Evolutionary conservation across 2,329 filamentous ascomycete species (phyloP), one percentile per base, ranked within the genome.

Genomic region (Fusarium brevicatenulatum): DNA sequence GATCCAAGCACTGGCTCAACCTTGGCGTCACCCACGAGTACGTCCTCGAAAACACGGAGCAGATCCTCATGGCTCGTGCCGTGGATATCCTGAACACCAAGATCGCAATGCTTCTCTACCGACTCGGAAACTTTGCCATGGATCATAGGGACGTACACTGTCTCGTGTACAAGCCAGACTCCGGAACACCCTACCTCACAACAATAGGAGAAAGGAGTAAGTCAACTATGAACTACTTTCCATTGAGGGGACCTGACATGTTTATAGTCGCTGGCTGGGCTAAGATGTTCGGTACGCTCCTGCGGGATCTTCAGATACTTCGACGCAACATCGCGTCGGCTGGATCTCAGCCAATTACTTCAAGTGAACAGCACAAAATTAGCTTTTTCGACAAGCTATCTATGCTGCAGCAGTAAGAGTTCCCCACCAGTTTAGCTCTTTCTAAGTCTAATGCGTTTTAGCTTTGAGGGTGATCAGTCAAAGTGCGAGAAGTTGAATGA

Each of bases 221-320:
- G 50, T n/a, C 28, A 4, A 8, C 25, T 12, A 9, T 7, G 5
- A 18, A 10, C 10, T 13, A 6, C 7, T 9, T 13, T 39, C 2
- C 10, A 1, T 9, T 18, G 44, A 10, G 15, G 4, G 11, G 19
- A 2, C 11, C 50, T 54, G 25, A 54, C 50, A 30, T 4, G 4
- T 13, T 16, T 12, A 9, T 13, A 54, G 50, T 18, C 12, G 15
- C 50, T n/a, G 5, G 3, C 21, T 54, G 50, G 34, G 34, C 50
- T 13, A 18, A 4, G 19, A 16, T 0, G 8, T 8, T 54, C 10
- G 4, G 2, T 7, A 1, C 3, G 5, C 16, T 30, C 9, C 36
- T 54, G 19, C 2, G 7, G 10, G 10, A 2, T n/a, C 18, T 54
- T 18, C 19, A 54, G 36, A 18, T 1, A 9, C 8, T 39, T 42